Conservation (phyloP, 805 yeast species). For the Saccharomycopsis olivae region DNA sequence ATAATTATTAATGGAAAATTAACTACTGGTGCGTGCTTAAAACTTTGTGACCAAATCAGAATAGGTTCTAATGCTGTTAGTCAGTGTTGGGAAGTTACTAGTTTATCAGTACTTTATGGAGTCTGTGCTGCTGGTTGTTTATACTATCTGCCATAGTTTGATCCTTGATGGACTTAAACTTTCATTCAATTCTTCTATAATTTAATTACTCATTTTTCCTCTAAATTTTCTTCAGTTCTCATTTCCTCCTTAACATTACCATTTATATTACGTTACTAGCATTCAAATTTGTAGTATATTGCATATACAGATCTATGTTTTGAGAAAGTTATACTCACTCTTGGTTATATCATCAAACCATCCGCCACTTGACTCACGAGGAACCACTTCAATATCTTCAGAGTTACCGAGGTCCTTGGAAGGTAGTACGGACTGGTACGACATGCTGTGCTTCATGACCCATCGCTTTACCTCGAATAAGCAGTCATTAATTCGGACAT, state of each 20-base stretch:
- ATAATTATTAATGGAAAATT: not conserved
- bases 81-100: slow-evolving; percentile 10
- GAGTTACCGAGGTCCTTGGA: no score
- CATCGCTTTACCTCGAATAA: slow-evolving; percentile 32
- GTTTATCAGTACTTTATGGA: slow-evolving; percentile 12
- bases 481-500: slow-evolving; percentile 39
- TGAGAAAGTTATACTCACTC: not conserved
- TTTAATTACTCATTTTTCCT: no score
- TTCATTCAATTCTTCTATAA: no score
- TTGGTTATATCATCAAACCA: slow-evolving; percentile 31
- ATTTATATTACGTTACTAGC: no score
- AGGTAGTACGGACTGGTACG: not conserved
- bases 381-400: slow-evolving; percentile 23
- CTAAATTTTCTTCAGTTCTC: no score
- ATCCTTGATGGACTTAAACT: no score
- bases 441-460: no score
- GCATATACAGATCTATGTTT: no score
- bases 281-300: no score
- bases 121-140: slow-evolving; percentile 14
- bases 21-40: slow-evolving; percentile 5
- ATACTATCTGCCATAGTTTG: no score
- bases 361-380: slow-evolving; percentile 35
- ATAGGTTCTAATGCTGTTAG: slow-evolving; percentile 7
- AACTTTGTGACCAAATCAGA: slow-evolving; percentile 6
- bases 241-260: no score